phyloP scores from a whole-genome alignment of 352 stramenopile species.

The Phytopythium delawarense region DNA sequence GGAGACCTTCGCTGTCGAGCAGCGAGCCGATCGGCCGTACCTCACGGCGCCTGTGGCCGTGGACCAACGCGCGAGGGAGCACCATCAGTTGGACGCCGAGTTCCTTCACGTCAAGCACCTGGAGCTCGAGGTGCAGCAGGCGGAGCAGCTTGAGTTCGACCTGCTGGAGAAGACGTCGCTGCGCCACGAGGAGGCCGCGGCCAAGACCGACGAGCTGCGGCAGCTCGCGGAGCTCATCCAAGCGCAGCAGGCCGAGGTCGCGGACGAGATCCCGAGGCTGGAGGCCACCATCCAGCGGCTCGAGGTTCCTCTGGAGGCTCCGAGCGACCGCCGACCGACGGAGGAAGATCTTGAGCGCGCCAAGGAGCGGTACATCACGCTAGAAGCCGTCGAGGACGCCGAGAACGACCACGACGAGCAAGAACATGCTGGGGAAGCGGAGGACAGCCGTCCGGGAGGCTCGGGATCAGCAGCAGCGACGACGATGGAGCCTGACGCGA shows the following conservation, averaged over 20 bases:
- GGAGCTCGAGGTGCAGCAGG: slow-evolving; percentile 36
- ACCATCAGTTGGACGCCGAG: slow-evolving; percentile 42
- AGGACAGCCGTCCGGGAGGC: not conserved
- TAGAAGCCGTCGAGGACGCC: slow-evolving; percentile 5
- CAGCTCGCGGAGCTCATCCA: slow-evolving; percentile 31
- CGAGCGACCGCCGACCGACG: slow-evolving; percentile 26
- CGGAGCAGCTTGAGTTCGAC: slow-evolving; percentile 63
- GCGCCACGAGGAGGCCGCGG: slow-evolving; percentile 43
- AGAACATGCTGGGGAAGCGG: slow-evolving; percentile 1
- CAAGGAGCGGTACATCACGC: slow-evolving; percentile 26
- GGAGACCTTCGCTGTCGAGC: slow-evolving; percentile 32
- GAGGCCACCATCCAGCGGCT: slow-evolving; percentile 25
- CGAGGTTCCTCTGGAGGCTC: slow-evolving; percentile 19
- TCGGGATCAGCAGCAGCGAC: not conserved
- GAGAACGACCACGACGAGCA: slow-evolving; percentile 4
- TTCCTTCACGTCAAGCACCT: slow-evolving; percentile 62
- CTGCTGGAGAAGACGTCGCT: slow-evolving; percentile 60
- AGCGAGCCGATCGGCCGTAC: slow-evolving; percentile 48
- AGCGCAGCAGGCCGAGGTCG: slow-evolving; percentile 19
- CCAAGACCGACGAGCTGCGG: slow-evolving; percentile 28
- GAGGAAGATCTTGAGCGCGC: slow-evolving; percentile 34
- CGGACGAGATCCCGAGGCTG: slow-evolving; percentile 26
- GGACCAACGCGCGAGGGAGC: slow-evolving; percentile 33
- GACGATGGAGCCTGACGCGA: slow-evolving; percentile 7
- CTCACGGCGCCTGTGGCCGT: slow-evolving; percentile 33